Conservation (phyloP, 2,329 filamentous ascomycete species). For the Arthrobotrys musiformis region DNA sequence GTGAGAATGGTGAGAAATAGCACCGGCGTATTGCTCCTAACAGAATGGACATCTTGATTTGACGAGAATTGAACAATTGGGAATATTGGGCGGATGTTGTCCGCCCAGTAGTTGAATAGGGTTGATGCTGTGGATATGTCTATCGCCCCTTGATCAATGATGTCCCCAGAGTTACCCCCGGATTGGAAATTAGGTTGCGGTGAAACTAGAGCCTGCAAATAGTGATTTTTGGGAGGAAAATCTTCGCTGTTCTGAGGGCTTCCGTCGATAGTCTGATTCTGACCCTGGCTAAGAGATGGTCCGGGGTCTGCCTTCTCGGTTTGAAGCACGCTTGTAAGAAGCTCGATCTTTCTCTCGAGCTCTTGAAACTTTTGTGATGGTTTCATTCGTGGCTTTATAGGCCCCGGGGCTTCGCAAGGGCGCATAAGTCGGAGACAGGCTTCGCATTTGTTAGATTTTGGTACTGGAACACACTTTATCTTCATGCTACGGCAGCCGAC, state of each 20-base stretch:
- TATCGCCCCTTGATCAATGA: conserved; percentile 3
- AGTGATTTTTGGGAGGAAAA: neutral
- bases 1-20: conserved; percentile 18
- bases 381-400: conserved; percentile 22
- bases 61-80: conserved; percentile 15
- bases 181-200: neutral
- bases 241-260: neutral
- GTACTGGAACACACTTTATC: conserved; percentile 27
- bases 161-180: conserved; percentile 3
- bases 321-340: conserved; percentile 2
- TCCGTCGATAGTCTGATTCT: neutral
- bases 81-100: conserved; percentile 25
- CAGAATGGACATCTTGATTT: neutral
- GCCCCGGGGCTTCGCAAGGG: conserved; percentile 8
- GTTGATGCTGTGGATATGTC: conserved; percentile 14
- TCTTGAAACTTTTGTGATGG: conserved; percentile 15
- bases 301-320: neutral
- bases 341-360: conserved; percentile 22
- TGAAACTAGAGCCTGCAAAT: neutral
- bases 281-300: neutral
- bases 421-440: conserved; percentile 10
- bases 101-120: conserved; percentile 12
- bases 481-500: conserved; percentile 26
- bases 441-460: conserved; percentile 19
- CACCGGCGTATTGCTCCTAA: conserved; percentile 5